A percentile compares a stretch with the other conserved stretches of the same genome.
phyloP scores from a whole-genome alignment of 2,329 filamentous ascomycete species.

The Zasmidium citrigriseum region DNA sequence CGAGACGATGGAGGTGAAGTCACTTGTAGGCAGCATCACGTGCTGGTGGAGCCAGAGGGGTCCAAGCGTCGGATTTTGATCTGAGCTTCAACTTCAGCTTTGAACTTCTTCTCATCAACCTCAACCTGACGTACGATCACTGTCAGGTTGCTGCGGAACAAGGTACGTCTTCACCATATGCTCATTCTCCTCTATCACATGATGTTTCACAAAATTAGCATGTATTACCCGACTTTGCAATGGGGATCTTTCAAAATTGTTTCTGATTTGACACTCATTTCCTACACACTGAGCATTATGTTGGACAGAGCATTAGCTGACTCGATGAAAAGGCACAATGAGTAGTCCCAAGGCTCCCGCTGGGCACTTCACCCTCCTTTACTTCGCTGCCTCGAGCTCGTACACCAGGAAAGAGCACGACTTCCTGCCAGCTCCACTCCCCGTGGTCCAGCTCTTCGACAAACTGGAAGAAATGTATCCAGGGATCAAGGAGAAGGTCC shows the following conservation, averaged over 20 bases:
- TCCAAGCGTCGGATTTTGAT: too few species aligned
- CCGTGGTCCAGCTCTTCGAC: conserved; percentile 64
- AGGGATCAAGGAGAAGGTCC: conserved; percentile 68
- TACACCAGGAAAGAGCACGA: conserved; percentile 71
- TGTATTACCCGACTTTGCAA: conserved; percentile 48
- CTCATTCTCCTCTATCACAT: conserved; percentile 33
- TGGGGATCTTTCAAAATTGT: conserved; percentile 1
- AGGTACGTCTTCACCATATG: not conserved
- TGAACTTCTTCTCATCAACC: too few species aligned
- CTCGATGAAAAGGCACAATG: conserved; percentile 31
- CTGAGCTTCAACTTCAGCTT: too few species aligned
- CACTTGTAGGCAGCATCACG: too few species aligned
- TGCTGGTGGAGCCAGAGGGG: not conserved
- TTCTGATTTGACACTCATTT: not conserved
- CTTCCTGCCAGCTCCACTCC: conserved; percentile 65
- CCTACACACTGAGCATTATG: too few species aligned
- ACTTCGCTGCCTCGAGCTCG: conserved; percentile 75
- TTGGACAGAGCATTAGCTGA: too few species aligned
- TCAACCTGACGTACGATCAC: not conserved
- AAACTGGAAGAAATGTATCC: conserved; percentile 68
- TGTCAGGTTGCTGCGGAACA: not conserved
- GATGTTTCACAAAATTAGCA: conserved; percentile 37
- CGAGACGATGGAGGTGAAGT: too few species aligned
- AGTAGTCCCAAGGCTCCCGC: conserved; percentile 50
- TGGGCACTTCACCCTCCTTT: conserved; percentile 76